These are phyloP conservation scores for Nannochloris sp. DNA, from an alignment of 139 green algal species.

Conservation along the genomic window DNA sequence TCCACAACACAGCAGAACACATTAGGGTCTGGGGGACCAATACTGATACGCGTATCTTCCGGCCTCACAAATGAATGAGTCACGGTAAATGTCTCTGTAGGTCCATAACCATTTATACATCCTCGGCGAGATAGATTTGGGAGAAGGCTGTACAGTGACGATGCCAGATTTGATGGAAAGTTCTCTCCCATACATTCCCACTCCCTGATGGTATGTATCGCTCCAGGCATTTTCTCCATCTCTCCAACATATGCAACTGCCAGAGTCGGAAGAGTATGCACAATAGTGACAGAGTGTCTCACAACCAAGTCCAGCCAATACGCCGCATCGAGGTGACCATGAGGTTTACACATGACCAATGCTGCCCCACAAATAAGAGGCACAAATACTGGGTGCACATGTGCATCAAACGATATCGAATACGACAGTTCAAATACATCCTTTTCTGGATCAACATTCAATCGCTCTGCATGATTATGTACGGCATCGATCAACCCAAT, in stretches of 20 bases:
- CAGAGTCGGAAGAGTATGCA: too few species aligned
- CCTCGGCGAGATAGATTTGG: not conserved
- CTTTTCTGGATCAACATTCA: not conserved
- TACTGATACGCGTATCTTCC: not conserved
- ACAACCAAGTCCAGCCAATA: too few species aligned
- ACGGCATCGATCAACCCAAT: slow-evolving; percentile 18
- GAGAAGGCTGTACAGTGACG: too few species aligned
- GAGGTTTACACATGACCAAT: slow-evolving; percentile 5
- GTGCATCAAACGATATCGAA: slow-evolving; percentile 19
- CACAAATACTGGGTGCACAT: slow-evolving; percentile 4
- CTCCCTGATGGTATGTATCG: too few species aligned
- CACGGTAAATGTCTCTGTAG: not conserved
- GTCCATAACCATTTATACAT: not conserved
- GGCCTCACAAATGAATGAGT: not conserved
- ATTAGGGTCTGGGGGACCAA: slow-evolving; percentile 36
- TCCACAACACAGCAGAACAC: slow-evolving; percentile 27
- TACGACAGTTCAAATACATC: slow-evolving; percentile 5
- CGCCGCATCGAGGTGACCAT: slow-evolving; percentile 14
- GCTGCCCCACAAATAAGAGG: not conserved
- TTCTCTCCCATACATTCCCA: not conserved
- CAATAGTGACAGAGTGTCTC: too few species aligned
- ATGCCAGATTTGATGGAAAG: slow-evolving; percentile 5
- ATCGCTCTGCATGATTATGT: not conserved
- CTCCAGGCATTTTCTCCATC: too few species aligned
- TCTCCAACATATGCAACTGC: too few species aligned